Base-by-base conservation (phyloP, 2,329 filamentous ascomycete genomes). In the Ceratocystis cacaofunesta region DNA sequence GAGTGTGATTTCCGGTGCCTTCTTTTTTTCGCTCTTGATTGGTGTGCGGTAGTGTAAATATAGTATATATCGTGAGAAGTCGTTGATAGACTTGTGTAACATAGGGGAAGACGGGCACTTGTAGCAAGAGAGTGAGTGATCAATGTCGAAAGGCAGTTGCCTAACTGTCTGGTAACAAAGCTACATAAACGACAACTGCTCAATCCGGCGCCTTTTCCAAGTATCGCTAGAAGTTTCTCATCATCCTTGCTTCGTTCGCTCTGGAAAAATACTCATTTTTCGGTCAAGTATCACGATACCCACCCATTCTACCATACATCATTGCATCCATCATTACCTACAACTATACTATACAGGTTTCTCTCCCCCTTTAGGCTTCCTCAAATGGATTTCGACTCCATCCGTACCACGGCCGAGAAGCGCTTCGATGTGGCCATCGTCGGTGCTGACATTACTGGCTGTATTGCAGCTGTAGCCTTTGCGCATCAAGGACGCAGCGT, bases 401-500 rank as follows among this genome's bases (percentile, higher is more conserved):
- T 48, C 28, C 17, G 25, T 7, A 30, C 36, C 36, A 44, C 48
- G 19, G 43, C 57, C 15, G 62, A 67, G 52, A 62, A 62, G 32
- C 44, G 44, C 30, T 67, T 67, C 46, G 65, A 67, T 41, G 85
- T 96, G 50, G 89, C 96, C 58, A 87, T 99, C 62, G 87, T 99
- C 46, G 94, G 94, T 70, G 94, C 90, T 2, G 94, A 94, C 66
- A 82, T 97, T 66, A 84, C 96, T 68, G 94, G 94, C 55, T 95
- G 90, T 74, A 89, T 92, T 25, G 79, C 91, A 25, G 92, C 94
- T 22, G 88, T 86, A 69, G 85, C 92, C 22, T 81, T 97, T 60
- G 91, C 89, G 67, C 86, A 88, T 71, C 94, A 99, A 77, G 91
- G 91, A 65, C 85, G 94, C 69, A 95, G 89, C 73, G 92, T 99